Percentiles rank a stretch among this genome's conserved stretches.
phyloP scores from a whole-genome alignment of 2,329 filamentous ascomycete species.

The Fusarium sp. region DNA sequence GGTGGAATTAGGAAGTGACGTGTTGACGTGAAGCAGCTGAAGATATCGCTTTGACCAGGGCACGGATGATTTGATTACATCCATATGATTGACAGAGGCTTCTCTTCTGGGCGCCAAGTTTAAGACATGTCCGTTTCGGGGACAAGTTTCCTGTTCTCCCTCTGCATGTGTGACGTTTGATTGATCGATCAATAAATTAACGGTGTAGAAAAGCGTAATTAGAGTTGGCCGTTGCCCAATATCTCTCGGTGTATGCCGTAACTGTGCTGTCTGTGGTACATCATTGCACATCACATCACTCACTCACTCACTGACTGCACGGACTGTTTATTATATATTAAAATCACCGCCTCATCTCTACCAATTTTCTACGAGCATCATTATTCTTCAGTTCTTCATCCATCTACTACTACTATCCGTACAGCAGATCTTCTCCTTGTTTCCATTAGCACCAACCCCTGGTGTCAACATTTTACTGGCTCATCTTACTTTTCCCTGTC shows the following conservation, averaged over 20 bases:
- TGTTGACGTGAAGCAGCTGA: background rate
- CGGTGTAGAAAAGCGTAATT: slow-evolving; percentile 4
- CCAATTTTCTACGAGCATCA: background rate
- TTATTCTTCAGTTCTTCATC: background rate
- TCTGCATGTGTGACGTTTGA: background rate
- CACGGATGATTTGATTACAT: background rate
- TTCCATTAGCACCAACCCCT: background rate
- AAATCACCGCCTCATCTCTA: background rate
- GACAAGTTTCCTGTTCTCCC: background rate
- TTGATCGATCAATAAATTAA: background rate
- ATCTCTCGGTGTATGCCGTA: slow-evolving; percentile 7
- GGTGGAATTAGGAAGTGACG: background rate
- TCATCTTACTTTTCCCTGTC: background rate
- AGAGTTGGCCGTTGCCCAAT: slow-evolving; percentile 13
- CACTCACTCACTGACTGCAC: background rate
- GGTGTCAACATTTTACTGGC: background rate
- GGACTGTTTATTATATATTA: slow-evolving; percentile 12
- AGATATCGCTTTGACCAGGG: background rate
- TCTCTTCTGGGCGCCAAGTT: slow-evolving; percentile 3
- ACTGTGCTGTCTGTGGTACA: background rate
- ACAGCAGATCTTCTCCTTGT: background rate
- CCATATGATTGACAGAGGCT: background rate
- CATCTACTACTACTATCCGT: background rate
- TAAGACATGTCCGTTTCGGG: slow-evolving; percentile 17
- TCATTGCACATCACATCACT: background rate